Evolutionary conservation across 495 filamentous ascomycete genomes (phyloP).

Genomic region (Parmelia sp.): DNA sequence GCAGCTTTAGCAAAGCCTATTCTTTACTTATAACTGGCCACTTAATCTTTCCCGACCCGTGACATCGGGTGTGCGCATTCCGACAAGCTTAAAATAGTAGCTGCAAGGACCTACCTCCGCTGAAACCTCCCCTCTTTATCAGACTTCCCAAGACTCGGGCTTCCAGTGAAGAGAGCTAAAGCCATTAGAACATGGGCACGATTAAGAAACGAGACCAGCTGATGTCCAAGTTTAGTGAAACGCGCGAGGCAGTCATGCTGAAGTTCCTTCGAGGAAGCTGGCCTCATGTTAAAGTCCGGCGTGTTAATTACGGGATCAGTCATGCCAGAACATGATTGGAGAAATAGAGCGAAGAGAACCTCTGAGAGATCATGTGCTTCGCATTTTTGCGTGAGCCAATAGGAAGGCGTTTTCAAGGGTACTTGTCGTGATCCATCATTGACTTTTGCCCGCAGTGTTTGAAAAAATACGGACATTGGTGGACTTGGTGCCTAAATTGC

Average conservation of each 20-base stretch:
- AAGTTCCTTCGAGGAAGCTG: not conserved
- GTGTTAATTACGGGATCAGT: not conserved
- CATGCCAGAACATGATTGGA: not conserved
- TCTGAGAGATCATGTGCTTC: not conserved
- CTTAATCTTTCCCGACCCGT: not conserved
- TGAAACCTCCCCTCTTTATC: too few species aligned
- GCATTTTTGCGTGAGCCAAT: not conserved
- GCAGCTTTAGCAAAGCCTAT: not conserved
- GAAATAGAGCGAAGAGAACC: not conserved
- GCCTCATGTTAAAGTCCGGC: not conserved
- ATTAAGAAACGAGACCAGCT: not conserved
- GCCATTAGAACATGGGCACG: not conserved
- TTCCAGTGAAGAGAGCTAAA: too few species aligned
- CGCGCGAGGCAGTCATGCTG: not conserved
- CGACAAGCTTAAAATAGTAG: too few species aligned
- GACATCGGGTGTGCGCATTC: too few species aligned
- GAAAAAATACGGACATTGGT: not conserved
- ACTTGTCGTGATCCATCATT: too few species aligned
- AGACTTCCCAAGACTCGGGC: too few species aligned
- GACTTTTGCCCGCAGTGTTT: not conserved
- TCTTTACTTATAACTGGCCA: not conserved
- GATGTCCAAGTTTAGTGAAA: not conserved
- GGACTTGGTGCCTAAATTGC: not conserved
- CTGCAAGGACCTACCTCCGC: too few species aligned
- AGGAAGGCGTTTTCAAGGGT: too few species aligned